Evolutionary conservation across 2,329 filamentous ascomycete genomes (phyloP), one percentile per base, ranked within the genome.

Genomic region (Cadophora gregata): DNA sequence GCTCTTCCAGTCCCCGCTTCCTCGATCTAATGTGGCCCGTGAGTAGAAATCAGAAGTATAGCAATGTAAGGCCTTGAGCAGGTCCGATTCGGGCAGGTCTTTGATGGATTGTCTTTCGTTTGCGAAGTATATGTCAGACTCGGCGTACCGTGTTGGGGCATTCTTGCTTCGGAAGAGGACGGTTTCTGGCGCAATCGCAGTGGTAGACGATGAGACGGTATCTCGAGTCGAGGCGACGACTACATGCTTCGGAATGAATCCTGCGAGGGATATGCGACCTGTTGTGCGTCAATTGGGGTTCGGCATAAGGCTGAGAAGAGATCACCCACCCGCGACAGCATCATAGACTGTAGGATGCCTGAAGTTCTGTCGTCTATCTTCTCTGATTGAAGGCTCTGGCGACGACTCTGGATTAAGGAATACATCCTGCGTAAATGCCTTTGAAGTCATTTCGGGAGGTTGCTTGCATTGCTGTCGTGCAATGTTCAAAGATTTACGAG

Each of bases 61-160:
- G 31, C 80, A 80, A 78, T 94, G 91, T 4, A 93, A 76, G 0
- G 87, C 85, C 76, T 88, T 90, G 63, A 93, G 80, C 56, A 94
- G 80, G 71, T 93, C 89, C 65, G 88, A 89, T 48, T 88, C 85
- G 5, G 92, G 92, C 19, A 94, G 80, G 31, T 81, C 81, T 14
- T 80, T 78, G 2, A 80, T 80, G 16, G 87, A 79, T n/a, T 87
- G 78, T 33, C 81, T 77, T 64, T 88, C 85, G 75, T 90, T 84
- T 4, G 89, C 85, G 72, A 86, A 87, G 79, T 93, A 94, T 68
- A 90, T 82, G 77, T 93, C 91, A 67, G 87, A 84, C 78, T 93
- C 91, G 63, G 85, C 85, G 74, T 88, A 93, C 62, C 90, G 87
- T 24, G 82, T 79, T 1, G 91, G 91, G 1, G 91, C 90, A 67